Evolutionary conservation across 1,284 basidiomycete species (phyloP).

Genomic region (Xerocomus amazonicus): DNA sequence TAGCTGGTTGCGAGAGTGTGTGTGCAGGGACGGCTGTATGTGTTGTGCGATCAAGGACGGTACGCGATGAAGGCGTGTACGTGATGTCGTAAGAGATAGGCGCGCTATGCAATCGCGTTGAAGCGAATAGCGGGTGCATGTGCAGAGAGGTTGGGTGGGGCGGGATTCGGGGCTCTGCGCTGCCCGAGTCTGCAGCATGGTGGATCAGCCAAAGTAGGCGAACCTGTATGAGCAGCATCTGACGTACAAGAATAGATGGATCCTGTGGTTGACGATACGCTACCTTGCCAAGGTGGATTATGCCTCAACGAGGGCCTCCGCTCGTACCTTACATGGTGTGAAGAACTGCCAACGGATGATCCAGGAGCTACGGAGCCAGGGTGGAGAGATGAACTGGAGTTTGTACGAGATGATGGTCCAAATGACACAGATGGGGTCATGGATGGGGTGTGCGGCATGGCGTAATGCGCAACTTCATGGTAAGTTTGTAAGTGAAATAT

Average conservation of each 20-base stretch:
- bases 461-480: slow-evolving; percentile 29
- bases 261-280: slow-evolving; percentile 32
- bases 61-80: slow-evolving; percentile 54
- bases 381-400: slow-evolving; percentile 44
- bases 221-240: slow-evolving; percentile 4
- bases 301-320: slow-evolving; percentile 40
- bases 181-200: slow-evolving; percentile 20
- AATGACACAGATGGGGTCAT: slow-evolving; percentile 33
- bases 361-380: slow-evolving; percentile 31
- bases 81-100: slow-evolving; percentile 61
- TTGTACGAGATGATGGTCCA: slow-evolving; percentile 43
- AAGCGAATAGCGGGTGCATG: slow-evolving; percentile 62
- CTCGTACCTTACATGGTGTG: slow-evolving; percentile 29
- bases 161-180: slow-evolving; percentile 21
- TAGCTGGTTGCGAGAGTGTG: slow-evolving; percentile 60
- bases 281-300: slow-evolving; percentile 45
- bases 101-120: slow-evolving; percentile 49
- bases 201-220: slow-evolving; percentile 11
- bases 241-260: slow-evolving; percentile 31
- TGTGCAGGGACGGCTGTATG: slow-evolving; percentile 52
- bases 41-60: slow-evolving; percentile 54
- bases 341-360: slow-evolving; percentile 29
- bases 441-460: slow-evolving; percentile 27
- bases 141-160: slow-evolving; percentile 40
- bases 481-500: background rate